phyloP scores from a whole-genome alignment of 306 rosid species.

The Spatholobus suberectus region DNA sequence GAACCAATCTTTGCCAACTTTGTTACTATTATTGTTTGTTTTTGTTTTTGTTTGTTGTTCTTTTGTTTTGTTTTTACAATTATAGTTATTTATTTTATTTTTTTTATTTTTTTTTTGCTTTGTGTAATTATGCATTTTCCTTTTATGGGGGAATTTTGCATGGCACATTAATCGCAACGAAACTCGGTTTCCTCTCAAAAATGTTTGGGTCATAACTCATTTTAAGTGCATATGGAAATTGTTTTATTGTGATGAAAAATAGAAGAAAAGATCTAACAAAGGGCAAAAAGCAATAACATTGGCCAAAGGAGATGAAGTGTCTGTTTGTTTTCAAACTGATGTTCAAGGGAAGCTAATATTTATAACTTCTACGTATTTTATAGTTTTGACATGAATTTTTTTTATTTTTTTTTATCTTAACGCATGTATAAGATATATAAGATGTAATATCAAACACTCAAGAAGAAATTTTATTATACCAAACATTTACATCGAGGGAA shows the following conservation, averaged over 20 bases:
- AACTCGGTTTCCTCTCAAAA: background rate
- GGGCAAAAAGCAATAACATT: background rate
- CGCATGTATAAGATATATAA: too few species aligned
- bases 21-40: background rate
- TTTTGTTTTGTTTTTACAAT: background rate
- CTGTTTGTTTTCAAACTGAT: too few species aligned
- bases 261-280: background rate
- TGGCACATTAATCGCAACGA: constrained; percentile 29
- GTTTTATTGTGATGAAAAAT: background rate
- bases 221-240: background rate
- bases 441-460: too few species aligned
- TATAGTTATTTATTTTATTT: background rate
- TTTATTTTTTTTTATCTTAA: too few species aligned
- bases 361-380: too few species aligned
- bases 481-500: too few species aligned
- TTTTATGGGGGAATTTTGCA: background rate
- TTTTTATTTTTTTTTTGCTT: background rate
- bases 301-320: background rate
- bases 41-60: background rate
- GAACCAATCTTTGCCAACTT: constrained; percentile 68
- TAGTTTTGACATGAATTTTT: too few species aligned
- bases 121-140: background rate
- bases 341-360: too few species aligned
- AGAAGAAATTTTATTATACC: too few species aligned
- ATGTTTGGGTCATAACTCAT: constrained; percentile 7